A percentile compares a stretch with the other conserved stretches of the same genome.
phyloP scores from a whole-genome alignment of 2,329 filamentous ascomycete species.

The Hymenoscyphus linearis region DNA sequence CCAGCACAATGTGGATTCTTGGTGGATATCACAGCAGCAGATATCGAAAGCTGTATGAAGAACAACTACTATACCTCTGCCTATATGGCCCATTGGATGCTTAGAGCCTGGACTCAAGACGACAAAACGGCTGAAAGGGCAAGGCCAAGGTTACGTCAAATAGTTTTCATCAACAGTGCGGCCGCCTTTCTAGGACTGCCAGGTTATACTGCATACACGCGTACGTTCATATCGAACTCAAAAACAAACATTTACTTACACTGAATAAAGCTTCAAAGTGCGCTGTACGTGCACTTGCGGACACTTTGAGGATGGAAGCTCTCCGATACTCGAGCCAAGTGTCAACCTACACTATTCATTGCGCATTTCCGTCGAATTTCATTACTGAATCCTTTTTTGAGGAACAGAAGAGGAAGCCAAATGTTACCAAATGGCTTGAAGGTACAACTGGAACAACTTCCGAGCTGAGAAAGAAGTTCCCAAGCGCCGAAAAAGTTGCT shows the following conservation, averaged over 20 bases:
- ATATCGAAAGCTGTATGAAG: conserved; percentile 1
- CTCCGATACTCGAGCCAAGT: background rate
- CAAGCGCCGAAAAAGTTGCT: background rate
- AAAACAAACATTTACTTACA: background rate
- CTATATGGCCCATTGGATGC: background rate
- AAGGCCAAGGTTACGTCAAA: background rate
- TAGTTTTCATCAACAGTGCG: conserved; percentile 2
- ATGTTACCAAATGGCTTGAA: conserved; percentile 1
- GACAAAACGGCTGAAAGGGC: background rate
- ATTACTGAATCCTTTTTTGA: background rate
- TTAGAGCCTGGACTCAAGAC: background rate
- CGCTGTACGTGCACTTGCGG: background rate
- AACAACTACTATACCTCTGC: conserved; percentile 2
- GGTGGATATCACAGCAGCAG: background rate
- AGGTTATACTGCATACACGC: conserved; percentile 1
- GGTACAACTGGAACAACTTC: background rate
- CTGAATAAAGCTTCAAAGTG: background rate
- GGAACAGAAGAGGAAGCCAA: conserved; percentile 1
- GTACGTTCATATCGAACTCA: background rate
- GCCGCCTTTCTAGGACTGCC: conserved; percentile 1
- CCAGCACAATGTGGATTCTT: background rate
- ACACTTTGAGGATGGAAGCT: background rate
- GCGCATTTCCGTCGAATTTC: conserved; percentile 1
- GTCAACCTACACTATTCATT: conserved; percentile 2
- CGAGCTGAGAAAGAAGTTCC: background rate